Conservation (phyloP, 177 flowering plant genomes). For the Tripterygium wilfordii region DNA sequence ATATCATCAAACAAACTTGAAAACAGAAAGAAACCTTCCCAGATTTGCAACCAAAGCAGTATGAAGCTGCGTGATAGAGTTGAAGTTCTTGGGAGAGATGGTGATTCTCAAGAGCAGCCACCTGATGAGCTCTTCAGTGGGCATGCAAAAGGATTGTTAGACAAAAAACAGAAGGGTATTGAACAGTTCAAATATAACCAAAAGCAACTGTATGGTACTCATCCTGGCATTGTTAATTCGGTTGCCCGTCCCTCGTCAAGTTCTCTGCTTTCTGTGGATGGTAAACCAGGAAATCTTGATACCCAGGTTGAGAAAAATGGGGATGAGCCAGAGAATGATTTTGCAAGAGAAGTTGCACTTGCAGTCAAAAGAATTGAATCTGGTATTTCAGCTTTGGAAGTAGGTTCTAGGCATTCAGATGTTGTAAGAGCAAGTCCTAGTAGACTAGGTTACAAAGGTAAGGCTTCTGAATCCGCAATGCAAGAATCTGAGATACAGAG, state of each 20-base stretch:
- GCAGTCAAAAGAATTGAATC: background rate
- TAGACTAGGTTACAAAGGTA: background rate
- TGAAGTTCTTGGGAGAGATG: background rate
- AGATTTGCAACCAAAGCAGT: conserved; percentile 5
- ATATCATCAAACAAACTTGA: background rate
- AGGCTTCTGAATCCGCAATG: background rate
- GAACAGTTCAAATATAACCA: background rate
- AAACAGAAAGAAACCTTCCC: conserved; percentile 3
- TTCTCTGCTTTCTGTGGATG: background rate
- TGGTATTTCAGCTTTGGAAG: background rate
- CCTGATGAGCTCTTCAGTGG: conserved; percentile 1
- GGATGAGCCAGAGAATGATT: background rate
- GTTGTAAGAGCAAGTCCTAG: background rate
- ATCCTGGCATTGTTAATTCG: background rate
- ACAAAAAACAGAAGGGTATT: background rate
- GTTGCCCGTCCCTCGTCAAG: conserved; percentile 6
- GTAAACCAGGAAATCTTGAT: background rate
- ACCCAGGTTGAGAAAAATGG: background rate
- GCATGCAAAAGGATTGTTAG: conserved; percentile 3
- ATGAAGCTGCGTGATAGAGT: conserved; percentile 7
- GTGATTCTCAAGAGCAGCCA: background rate
- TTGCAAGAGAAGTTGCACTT: background rate
- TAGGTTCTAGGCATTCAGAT: background rate
- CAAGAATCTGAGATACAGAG: background rate
- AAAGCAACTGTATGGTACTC: background rate